A percentile compares a stretch with the other conserved stretches of the same genome.
These are phyloP conservation scores for Botrytis pseudocinerea DNA, from an alignment of 2,329 filamentous ascomycete species.

Conservation along the genomic window DNA sequence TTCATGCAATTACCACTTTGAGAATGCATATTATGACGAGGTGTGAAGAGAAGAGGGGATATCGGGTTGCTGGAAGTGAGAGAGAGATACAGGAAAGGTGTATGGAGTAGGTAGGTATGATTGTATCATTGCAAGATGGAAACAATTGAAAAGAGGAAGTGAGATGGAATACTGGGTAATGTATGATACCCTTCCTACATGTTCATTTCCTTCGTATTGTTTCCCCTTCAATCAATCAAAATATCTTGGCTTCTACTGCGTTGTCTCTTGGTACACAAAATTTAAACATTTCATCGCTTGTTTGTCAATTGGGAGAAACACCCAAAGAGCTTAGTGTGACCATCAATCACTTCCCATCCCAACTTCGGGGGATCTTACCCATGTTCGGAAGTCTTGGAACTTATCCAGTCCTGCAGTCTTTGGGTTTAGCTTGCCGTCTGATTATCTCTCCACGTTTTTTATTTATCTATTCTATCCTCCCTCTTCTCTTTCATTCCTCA, in stretches of 20 bases:
- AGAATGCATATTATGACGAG: not conserved
- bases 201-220: not conserved
- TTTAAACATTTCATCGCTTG: conserved; percentile 12
- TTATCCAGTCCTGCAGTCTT: not conserved
- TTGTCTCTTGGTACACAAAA: conserved; percentile 17
- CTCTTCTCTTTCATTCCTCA: conserved; percentile 36
- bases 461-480: conserved; percentile 15
- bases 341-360: conserved; percentile 12
- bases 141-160: not conserved
- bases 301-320: not conserved
- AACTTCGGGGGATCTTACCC: conserved; percentile 17
- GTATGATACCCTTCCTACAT: not conserved
- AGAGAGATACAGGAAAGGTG: not conserved
- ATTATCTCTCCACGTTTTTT: conserved; percentile 14
- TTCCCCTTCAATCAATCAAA: conserved; percentile 3
- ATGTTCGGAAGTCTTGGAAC: conserved; percentile 16
- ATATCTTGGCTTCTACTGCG: not conserved
- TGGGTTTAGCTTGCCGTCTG: conserved; percentile 8
- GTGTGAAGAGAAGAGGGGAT: not conserved
- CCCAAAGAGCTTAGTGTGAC: not conserved
- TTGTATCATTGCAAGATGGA: not conserved
- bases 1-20: not conserved
- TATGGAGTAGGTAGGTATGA: not conserved
- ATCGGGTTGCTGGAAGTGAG: not conserved
- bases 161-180: not conserved